phyloP scores from a whole-genome alignment of 2,329 filamentous ascomycete species.

The Fusarium clavum region DNA sequence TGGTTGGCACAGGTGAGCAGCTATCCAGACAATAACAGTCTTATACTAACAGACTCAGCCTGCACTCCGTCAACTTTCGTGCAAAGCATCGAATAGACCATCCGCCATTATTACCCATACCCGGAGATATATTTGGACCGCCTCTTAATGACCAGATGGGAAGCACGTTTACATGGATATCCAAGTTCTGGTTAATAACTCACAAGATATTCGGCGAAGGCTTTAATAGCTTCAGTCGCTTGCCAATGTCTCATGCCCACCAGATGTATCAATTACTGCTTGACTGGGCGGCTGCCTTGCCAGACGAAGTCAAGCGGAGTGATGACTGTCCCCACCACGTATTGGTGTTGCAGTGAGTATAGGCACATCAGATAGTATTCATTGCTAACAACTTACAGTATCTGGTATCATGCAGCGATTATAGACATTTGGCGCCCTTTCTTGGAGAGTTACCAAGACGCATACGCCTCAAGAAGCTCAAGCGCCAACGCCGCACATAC shows the following conservation, averaged over 20 bases:
- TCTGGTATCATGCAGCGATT: constrained; percentile 17
- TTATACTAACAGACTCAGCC: not conserved
- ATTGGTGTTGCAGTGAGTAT: constrained; percentile 15
- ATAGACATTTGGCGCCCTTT: constrained; percentile 21
- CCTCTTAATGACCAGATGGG: not conserved
- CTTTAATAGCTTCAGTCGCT: not conserved
- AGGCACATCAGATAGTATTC: too few species aligned
- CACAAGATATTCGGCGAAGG: constrained; percentile 1
- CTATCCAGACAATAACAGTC: accelerated
- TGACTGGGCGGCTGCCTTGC: not conserved
- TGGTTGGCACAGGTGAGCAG: constrained; percentile 20
- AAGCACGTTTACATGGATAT: constrained; percentile 13
- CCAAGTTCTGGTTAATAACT: constrained; percentile 12
- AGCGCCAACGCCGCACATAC: not conserved
- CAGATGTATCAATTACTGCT: constrained; percentile 9
- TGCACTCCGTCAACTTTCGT: constrained; percentile 9
- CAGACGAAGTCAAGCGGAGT: not conserved
- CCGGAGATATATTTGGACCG: constrained; percentile 2
- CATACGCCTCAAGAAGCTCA: not conserved
- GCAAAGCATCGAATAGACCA: not conserved
- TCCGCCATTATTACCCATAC: constrained; percentile 8
- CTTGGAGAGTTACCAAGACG: accelerated
- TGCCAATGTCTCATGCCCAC: constrained; percentile 1
- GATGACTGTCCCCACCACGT: constrained; percentile 14
- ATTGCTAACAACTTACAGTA: not conserved